phyloP scores from a whole-genome alignment of 2,329 filamentous ascomycete genomes.

The Parasarocladium wereldwijsianum region DNA sequence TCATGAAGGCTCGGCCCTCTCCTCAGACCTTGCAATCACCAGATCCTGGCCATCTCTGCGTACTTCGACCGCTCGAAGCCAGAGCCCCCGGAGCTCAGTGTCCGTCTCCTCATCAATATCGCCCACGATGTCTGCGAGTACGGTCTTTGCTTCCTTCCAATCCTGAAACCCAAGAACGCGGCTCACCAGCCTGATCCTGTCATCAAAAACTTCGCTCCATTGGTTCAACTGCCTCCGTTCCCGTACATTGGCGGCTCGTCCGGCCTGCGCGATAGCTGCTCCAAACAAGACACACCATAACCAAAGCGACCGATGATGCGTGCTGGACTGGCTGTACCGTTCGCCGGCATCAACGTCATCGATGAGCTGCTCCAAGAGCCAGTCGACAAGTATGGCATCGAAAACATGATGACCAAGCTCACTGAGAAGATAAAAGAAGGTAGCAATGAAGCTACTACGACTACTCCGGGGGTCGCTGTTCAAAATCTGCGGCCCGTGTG shows the following conservation, averaged over 20 bases:
- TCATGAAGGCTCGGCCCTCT: too few species aligned
- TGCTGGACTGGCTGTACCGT: slow-evolving; percentile 21
- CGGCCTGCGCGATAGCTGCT: slow-evolving; percentile 24
- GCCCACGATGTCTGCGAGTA: slow-evolving; percentile 23
- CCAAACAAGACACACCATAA: slow-evolving; percentile 31
- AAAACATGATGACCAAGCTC: slow-evolving; percentile 25
- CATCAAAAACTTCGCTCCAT: slow-evolving; percentile 22
- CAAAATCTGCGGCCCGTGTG: slow-evolving; percentile 18
- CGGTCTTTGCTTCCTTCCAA: slow-evolving; percentile 23
- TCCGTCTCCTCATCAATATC: slow-evolving; percentile 25
- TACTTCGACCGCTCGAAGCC: slow-evolving; percentile 23
- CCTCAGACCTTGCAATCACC: background rate
- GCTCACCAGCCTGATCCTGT: slow-evolving; percentile 25
- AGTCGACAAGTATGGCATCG: slow-evolving; percentile 27
- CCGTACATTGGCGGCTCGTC: slow-evolving; percentile 17
- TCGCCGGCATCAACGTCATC: slow-evolving; percentile 27
- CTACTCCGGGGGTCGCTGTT: slow-evolving; percentile 22
- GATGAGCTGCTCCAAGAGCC: slow-evolving; percentile 29
- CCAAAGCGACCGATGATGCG: slow-evolving; percentile 27
- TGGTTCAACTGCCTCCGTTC: slow-evolving; percentile 23
- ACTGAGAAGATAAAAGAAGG: slow-evolving; percentile 31
- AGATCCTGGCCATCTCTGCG: slow-evolving; percentile 7
- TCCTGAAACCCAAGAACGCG: slow-evolving; percentile 20
- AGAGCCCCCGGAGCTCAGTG: slow-evolving; percentile 22
- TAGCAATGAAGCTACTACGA: slow-evolving; percentile 29